phyloP scores from a whole-genome alignment of 148 eudicot genomes.

The Chenopodium quinoa region DNA sequence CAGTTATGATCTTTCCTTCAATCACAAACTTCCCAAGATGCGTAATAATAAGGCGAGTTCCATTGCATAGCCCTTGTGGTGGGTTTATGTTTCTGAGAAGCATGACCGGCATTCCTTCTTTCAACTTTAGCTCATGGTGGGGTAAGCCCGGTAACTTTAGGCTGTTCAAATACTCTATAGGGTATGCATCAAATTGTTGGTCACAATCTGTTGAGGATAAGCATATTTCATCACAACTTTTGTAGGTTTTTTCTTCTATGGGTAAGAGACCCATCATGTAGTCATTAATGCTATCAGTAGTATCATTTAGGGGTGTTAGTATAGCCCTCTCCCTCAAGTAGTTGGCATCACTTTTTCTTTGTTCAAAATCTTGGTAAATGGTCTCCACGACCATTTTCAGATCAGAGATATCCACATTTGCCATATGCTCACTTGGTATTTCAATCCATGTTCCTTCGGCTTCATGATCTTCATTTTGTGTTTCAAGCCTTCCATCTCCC shows the following conservation, averaged over 20 bases:
- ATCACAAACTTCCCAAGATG: constrained; percentile 1
- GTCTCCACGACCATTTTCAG: neutral
- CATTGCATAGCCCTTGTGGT: constrained; percentile 11
- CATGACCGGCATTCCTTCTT: neutral
- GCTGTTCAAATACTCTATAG: constrained; percentile 2
- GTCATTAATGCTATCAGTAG: neutral
- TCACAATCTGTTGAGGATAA: neutral
- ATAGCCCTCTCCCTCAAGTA: constrained; percentile 5
- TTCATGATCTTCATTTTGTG: neutral
- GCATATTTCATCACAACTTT: constrained; percentile 13
- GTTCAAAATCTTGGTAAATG: neutral
- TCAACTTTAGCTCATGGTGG: neutral
- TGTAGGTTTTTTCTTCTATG: neutral
- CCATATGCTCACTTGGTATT: neutral
- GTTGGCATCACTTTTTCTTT: neutral
- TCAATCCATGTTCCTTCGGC: neutral
- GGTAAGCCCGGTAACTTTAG: constrained; percentile 2
- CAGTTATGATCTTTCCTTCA: neutral
- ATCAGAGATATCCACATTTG: too few relatives aligned
- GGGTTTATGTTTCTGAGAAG: constrained; percentile 21
- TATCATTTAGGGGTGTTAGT: constrained; percentile 7
- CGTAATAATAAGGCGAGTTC: constrained; percentile 8
- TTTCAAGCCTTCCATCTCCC: neutral
- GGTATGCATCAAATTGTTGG: neutral
- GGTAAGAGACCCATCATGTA: neutral